Percentiles rank a stretch among this genome's conserved stretches.
Conservation (phyloP, 306 rosid species). For the Corylus heterophylla region DNA sequence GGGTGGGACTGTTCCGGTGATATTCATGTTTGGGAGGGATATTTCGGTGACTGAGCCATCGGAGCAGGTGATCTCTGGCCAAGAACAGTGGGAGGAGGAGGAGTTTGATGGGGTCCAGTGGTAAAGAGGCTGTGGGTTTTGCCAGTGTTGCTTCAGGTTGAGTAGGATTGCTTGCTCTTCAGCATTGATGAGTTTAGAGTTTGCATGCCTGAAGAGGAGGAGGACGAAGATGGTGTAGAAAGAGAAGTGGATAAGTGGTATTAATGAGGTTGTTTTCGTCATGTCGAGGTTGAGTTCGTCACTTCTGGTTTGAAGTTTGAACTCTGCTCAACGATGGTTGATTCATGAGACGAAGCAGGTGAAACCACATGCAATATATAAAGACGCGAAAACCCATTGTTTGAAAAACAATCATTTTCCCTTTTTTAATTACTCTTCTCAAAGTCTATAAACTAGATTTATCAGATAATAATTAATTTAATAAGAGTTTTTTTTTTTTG, state of each 20-base stretch:
- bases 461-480: too few species aligned
- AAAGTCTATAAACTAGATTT: too few species aligned
- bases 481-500: too few species aligned
- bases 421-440: too few species aligned
- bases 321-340: too few species aligned
- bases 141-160: conserved; percentile 42
- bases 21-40: background rate
- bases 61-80: conserved; percentile 59
- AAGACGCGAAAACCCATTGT: too few species aligned
- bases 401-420: too few species aligned
- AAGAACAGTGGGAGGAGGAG: conserved; percentile 51
- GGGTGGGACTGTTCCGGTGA: conserved; percentile 45
- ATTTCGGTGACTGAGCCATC: conserved; percentile 45
- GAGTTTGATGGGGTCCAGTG: conserved; percentile 53
- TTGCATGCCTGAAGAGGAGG: conserved; percentile 27
- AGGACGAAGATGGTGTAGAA: conserved; percentile 25
- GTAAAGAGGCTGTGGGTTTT: conserved; percentile 38
- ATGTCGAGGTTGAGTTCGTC: conserved; percentile 24
- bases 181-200: conserved; percentile 36
- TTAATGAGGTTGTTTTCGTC: conserved; percentile 13
- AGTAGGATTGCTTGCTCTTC: conserved; percentile 52
- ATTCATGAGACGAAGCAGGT: too few species aligned
- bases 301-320: too few species aligned
- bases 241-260: conserved; percentile 1
- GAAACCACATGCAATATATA: too few species aligned